Conservation (phyloP, 768 basidiomycete genomes). For the Panaeolus papilionaceus region DNA sequence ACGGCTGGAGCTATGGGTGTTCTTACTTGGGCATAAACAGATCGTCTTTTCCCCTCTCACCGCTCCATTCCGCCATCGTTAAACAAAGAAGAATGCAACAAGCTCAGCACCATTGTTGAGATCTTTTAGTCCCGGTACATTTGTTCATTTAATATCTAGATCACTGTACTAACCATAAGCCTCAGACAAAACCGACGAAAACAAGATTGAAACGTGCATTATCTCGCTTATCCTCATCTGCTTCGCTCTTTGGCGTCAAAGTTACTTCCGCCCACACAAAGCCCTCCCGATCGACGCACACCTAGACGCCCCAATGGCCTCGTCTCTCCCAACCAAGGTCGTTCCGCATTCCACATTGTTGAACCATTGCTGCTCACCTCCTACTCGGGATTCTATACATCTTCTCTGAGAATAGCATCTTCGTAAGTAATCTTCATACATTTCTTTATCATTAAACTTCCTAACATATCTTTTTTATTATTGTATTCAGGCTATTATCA, state of each 20-base stretch:
- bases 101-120: conserved; percentile 66
- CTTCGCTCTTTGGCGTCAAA: conserved; percentile 77
- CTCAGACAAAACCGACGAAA: conserved; percentile 39
- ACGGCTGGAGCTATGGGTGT: conserved; percentile 75
- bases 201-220: conserved; percentile 53
- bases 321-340: no score
- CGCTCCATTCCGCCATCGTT: conserved; percentile 69
- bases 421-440: no score
- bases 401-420: no score
- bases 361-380: no score
- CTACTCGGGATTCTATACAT: no score
- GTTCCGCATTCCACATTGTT: no score
- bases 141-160: background rate
- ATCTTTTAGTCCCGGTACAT: conserved; percentile 33
- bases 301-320: no score
- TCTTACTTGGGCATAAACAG: conserved; percentile 83
- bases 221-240: conserved; percentile 71
- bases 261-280: no score
- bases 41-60: conserved; percentile 70
- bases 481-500: no score
- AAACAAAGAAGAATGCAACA: conserved; percentile 77
- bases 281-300: no score
- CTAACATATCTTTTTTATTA: no score
- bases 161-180: conserved; percentile 2
- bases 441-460: no score